phyloP scores from a whole-genome alignment of 139 green algal species.

The Tetratostichococcus sp. region DNA sequence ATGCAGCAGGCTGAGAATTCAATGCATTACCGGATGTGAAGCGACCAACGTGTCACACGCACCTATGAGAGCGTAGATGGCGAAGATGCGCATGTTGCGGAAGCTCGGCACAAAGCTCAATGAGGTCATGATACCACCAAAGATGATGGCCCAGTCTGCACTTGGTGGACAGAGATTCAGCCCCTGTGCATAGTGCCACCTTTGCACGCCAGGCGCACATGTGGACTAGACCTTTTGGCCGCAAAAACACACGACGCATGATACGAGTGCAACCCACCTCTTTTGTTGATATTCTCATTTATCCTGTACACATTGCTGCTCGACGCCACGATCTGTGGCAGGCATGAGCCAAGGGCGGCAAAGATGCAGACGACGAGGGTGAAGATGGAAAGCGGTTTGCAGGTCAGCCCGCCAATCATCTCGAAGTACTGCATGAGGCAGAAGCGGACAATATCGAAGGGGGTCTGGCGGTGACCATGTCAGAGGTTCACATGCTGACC shows the following conservation, averaged over 20 bases:
- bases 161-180: too few species aligned
- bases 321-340: constrained; percentile 8
- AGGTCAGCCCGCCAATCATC: neutral
- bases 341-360: neutral
- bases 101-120: constrained; percentile 2
- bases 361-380: constrained; percentile 6
- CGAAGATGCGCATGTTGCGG: constrained; percentile 9
- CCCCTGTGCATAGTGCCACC: too few species aligned
- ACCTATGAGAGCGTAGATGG: constrained; percentile 1
- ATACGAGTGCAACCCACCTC: too few species aligned
- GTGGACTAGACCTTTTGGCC: too few species aligned
- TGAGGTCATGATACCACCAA: neutral
- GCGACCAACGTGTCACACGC: too few species aligned
- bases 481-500: too few species aligned
- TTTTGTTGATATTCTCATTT: neutral
- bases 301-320: constrained; percentile 6
- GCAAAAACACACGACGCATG: too few species aligned
- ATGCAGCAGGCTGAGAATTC: too few species aligned
- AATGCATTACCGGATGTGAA: too few species aligned
- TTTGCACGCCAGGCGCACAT: too few species aligned
- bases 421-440: constrained; percentile 5
- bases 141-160: constrained; percentile 15
- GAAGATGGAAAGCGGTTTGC: constrained; percentile 1
- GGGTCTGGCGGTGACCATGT: too few species aligned
- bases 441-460: too few species aligned